phyloP scores from a whole-genome alignment of 2,329 filamentous ascomycete species.

The Colletotrichum liaoningense region DNA sequence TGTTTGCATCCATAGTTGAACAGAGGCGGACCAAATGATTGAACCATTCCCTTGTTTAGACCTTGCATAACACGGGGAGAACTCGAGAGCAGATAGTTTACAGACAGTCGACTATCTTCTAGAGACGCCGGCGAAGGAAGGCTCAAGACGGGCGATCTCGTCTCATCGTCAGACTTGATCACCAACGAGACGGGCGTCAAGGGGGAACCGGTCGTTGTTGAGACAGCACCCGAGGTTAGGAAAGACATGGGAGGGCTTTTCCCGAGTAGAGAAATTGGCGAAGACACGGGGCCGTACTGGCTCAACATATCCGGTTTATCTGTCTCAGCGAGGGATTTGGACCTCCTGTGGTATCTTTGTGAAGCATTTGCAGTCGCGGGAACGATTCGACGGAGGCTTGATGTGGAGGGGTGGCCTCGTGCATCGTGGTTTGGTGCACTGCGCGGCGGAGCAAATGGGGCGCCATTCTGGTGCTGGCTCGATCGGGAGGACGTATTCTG shows the following conservation, averaged over 20 bases:
- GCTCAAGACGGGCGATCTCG: conserved; percentile 38
- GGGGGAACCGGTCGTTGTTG: conserved; percentile 47
- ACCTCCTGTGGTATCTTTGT: conserved; percentile 23
- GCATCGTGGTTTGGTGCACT: conserved; percentile 1
- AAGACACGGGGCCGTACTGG: conserved; percentile 10
- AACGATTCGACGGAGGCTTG: not conserved
- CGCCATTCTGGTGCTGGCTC: not conserved
- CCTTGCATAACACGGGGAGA: conserved; percentile 49
- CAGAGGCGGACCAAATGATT: conserved; percentile 38
- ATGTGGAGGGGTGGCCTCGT: not conserved
- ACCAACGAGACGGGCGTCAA: conserved; percentile 54
- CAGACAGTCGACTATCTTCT: conserved; percentile 62
- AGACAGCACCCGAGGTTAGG: conserved; percentile 41
- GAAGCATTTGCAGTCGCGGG: not conserved
- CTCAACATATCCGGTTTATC: not conserved
- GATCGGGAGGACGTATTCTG: not conserved
- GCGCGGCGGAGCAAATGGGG: not conserved
- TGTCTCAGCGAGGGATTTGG: conserved; percentile 25
- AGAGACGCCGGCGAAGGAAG: conserved; percentile 39
- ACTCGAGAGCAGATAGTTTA: conserved; percentile 72
- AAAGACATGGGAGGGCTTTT: conserved; percentile 20
- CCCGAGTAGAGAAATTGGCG: conserved; percentile 18
- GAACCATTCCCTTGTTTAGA: conserved; percentile 38
- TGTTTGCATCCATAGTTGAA: conserved; percentile 20
- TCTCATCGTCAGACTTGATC: conserved; percentile 51